These are phyloP conservation scores for Candida pseudoviswanathii DNA, from an alignment of 1,139 yeast genomes.

Conservation along the genomic window DNA sequence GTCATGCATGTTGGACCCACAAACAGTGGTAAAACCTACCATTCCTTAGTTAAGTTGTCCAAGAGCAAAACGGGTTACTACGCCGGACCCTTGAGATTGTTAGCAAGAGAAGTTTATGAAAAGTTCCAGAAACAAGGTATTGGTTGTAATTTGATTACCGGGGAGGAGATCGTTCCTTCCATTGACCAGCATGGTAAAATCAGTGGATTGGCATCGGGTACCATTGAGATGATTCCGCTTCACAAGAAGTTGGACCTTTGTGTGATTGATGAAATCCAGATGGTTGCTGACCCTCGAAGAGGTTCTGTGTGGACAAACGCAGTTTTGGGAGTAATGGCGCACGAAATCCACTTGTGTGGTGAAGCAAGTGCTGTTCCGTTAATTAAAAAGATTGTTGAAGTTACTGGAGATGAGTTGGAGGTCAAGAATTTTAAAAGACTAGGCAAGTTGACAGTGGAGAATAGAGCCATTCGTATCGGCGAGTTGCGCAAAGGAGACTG, in stretches of 20 bases:
- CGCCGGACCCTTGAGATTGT: constrained; percentile 89
- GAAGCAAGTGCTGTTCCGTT: constrained; percentile 80
- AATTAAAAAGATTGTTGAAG: constrained; percentile 54
- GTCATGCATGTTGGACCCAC: constrained; percentile 97
- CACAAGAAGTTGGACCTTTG: constrained; percentile 76
- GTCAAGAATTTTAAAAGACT: constrained; percentile 72
- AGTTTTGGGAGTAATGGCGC: constrained; percentile 81
- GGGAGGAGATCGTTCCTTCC: constrained; percentile 84
- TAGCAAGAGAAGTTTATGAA: constrained; percentile 91
- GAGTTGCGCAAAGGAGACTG: constrained; percentile 76
- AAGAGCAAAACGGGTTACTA: constrained; percentile 80
- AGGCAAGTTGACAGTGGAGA: constrained; percentile 66
- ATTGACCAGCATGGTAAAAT: constrained; percentile 67
- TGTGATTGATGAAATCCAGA: constrained; percentile 93
- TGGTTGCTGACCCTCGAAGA: constrained; percentile 77
- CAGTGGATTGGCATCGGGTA: constrained; percentile 80
- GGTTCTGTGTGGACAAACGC: constrained; percentile 98
- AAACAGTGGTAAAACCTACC: constrained; percentile 93
- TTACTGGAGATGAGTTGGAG: constrained; percentile 79
- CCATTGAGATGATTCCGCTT: constrained; percentile 89
- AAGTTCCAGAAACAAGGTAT: constrained; percentile 66
- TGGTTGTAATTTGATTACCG: constrained; percentile 84
- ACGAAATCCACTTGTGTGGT: constrained; percentile 90
- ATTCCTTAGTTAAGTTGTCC: constrained; percentile 71
- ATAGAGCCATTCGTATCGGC: constrained; percentile 30